Evolutionary conservation across 441 rosid species (phyloP).

Genomic region (Cnidoscolus chayamansa): DNA sequence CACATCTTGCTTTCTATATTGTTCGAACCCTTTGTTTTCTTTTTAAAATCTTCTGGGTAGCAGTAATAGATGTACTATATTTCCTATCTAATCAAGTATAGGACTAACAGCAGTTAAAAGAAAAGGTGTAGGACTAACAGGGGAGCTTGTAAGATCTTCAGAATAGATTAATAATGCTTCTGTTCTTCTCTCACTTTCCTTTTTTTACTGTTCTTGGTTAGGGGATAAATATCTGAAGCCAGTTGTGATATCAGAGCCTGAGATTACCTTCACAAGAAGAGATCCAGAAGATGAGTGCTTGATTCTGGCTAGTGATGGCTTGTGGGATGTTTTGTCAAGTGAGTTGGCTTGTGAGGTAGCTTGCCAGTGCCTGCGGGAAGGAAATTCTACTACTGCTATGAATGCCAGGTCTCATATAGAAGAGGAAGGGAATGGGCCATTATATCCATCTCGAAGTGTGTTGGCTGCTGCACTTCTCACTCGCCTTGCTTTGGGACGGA

Average conservation of each 20-base stretch:
- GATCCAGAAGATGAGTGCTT: constrained; percentile 50
- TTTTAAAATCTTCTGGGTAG: too few species aligned
- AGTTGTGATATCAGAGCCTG: constrained; percentile 48
- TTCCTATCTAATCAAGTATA: too few species aligned
- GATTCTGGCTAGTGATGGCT: constrained; percentile 60
- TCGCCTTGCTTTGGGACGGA: constrained; percentile 67
- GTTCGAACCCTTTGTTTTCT: background rate
- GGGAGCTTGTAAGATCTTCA: background rate
- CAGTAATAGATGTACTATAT: too few species aligned
- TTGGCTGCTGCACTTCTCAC: constrained; percentile 68
- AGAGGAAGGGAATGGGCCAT: constrained; percentile 26
- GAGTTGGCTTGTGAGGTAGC: constrained; percentile 55
- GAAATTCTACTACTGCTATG: constrained; percentile 17
- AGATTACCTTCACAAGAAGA: constrained; percentile 40
- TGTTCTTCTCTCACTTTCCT: background rate
- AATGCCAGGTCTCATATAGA: constrained; percentile 29
- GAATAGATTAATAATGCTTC: background rate
- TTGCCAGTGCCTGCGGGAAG: constrained; percentile 39
- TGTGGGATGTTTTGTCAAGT: constrained; percentile 58
- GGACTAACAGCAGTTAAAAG: background rate
- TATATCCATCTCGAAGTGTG: constrained; percentile 47
- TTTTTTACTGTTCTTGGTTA: constrained; percentile 17
- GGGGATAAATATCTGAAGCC: constrained; percentile 64
- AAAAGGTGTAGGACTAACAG: background rate
- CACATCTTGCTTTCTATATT: background rate